Evolutionary conservation across 1,284 basidiomycete species (phyloP), one percentile per base, ranked within the genome.

Genomic region (Cryptococcus sp.): DNA sequence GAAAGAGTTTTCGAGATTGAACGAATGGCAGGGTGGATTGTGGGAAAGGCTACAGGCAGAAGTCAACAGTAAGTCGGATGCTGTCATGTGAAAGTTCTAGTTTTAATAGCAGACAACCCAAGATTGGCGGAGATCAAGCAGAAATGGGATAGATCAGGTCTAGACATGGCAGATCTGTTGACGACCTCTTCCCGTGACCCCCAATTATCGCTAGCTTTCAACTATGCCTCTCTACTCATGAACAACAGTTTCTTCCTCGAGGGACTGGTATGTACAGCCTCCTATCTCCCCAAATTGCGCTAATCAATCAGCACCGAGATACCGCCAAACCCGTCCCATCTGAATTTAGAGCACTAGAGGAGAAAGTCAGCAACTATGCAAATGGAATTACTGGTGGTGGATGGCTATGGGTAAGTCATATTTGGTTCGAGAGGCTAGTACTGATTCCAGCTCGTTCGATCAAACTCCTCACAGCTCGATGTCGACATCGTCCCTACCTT

Each of bases 221-320:
- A 91, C 77, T 91, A 93, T 67, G 91, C 92, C 2, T 87, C 87
- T 57, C 82, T 91, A 48, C 90, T 94, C 11, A 78, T 97, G 58
- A 98, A 98, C 78, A 98, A 97, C 74, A 85, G 85, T 65, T 98
- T 91, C 80, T 98, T 98, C 80, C 81, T 98, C 24, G 82, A 87
- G 63, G 80, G 80, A 52, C 78, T 98, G 43, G 89, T 93, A 73
- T 55, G 88, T 82, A 10, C 34, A 10, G n/a, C n/a, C 10, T 21
- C 46, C 2, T 31, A 19, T n/a, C 16, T 25, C 42, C n/a, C 43
- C n/a, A 3, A 16, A 24, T 47, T 44, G 45, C 16, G 45, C 50
- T 49, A 37, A 52, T 51, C 1, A 34, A n/a, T 2, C 46, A 69
- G 66, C 63, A 66, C 59, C 52, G 62, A 45, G 63, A 60, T 7